Evolutionary conservation across 352 stramenopile genomes (phyloP).

Genomic region (Globisporangium emineosum): DNA sequence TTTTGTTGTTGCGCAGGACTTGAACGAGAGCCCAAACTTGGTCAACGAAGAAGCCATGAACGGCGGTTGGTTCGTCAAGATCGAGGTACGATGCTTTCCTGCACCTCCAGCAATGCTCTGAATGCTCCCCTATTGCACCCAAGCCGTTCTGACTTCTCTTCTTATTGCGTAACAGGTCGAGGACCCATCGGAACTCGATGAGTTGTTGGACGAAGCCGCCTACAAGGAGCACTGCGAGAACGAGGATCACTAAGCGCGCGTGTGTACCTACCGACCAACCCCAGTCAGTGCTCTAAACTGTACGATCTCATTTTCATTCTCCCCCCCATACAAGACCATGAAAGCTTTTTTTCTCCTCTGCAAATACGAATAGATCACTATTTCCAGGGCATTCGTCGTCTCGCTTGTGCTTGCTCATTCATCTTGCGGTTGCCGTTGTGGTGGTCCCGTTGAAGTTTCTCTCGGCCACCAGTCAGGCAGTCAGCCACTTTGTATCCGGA

Average conservation of each 20-base stretch:
- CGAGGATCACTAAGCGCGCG: conserved; percentile 64
- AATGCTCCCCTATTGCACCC: neutral
- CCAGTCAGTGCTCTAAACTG: neutral
- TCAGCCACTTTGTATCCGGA: neutral
- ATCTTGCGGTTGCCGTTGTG: neutral
- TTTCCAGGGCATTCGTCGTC: conserved; percentile 3
- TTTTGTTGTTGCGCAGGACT: conserved; percentile 32
- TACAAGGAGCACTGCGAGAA: conserved; percentile 88
- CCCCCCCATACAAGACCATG: conserved; percentile 2
- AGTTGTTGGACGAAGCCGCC: conserved; percentile 74
- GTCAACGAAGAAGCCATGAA: conserved; percentile 88
- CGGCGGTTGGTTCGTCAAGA: conserved; percentile 89
- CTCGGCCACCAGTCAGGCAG: conserved; percentile 2
- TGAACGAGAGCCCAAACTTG: conserved; percentile 78
- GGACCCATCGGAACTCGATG: conserved; percentile 65
- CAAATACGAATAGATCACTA: conserved; percentile 9
- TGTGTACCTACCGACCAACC: neutral
- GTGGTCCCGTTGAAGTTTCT: conserved; percentile 10
- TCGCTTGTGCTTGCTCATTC: neutral
- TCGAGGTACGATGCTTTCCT: conserved; percentile 46
- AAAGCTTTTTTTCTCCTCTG: conserved; percentile 10
- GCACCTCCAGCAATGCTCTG: neutral
- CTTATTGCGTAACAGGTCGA: conserved; percentile 36
- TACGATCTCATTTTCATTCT: neutral
- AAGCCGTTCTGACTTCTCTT: conserved; percentile 1